Conservation (phyloP, 306 rosid genomes). For the Dalbergia cochinchinensis region DNA sequence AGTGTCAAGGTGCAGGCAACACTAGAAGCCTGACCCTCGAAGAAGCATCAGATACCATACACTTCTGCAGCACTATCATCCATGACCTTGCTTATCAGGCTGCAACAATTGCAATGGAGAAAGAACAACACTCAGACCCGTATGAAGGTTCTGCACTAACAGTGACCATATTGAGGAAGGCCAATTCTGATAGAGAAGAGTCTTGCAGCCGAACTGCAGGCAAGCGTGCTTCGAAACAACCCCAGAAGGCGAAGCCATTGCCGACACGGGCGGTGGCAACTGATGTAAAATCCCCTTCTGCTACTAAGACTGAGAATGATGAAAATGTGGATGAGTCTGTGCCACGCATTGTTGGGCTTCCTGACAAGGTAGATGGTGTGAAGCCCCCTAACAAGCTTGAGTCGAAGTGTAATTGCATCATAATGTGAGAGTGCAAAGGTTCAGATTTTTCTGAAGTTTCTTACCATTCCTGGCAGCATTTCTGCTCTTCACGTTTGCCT, state of each 20-base stretch:
- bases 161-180: constrained; percentile 73
- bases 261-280: constrained; percentile 54
- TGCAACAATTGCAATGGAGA: constrained; percentile 81
- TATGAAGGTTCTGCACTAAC: constrained; percentile 79
- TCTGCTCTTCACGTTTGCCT: not conserved
- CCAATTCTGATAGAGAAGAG: constrained; percentile 65
- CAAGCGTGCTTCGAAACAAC: constrained; percentile 58
- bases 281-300: constrained; percentile 56
- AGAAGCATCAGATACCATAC: constrained; percentile 95
- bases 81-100: constrained; percentile 91
- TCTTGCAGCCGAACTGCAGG: constrained; percentile 52
- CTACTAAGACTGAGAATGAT: constrained; percentile 64
- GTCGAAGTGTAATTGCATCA: constrained; percentile 91
- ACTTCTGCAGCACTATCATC: constrained; percentile 92
- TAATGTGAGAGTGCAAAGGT: constrained; percentile 72
- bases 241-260: constrained; percentile 66
- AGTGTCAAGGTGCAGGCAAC: constrained; percentile 67
- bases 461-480: not conserved
- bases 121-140: constrained; percentile 57
- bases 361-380: constrained; percentile 74
- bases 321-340: constrained; percentile 68
- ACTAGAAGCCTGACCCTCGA: constrained; percentile 86
- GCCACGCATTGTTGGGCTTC: constrained; percentile 64
- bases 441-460: constrained; percentile 11
- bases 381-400: constrained; percentile 94